Evolutionary conservation across 495 filamentous ascomycete genomes (phyloP).

Genomic region (Penicillium canariense): DNA sequence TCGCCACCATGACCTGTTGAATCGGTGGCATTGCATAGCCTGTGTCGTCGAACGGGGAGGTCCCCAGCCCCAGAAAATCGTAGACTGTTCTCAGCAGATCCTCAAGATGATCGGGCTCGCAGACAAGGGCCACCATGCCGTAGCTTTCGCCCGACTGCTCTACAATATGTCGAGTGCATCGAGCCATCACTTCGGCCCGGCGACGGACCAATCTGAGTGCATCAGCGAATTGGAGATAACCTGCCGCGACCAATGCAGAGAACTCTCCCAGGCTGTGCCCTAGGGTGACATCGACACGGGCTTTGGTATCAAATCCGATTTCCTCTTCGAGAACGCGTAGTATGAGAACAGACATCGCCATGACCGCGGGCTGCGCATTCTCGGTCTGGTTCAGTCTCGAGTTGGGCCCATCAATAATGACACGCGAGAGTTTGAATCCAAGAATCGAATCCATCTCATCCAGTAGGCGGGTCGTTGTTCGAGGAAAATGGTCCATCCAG

Average conservation of each 20-base stretch:
- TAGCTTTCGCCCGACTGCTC: slow-evolving; percentile 66
- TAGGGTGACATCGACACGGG: slow-evolving; percentile 74
- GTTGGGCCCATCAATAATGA: slow-evolving; percentile 79
- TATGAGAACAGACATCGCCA: slow-evolving; percentile 89
- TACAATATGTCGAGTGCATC: slow-evolving; percentile 63
- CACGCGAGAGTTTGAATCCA: slow-evolving; percentile 62
- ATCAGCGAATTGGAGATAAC: slow-evolving; percentile 73
- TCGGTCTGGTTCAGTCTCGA: slow-evolving; percentile 72
- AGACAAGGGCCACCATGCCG: slow-evolving; percentile 92
- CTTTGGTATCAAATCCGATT: slow-evolving; percentile 68
- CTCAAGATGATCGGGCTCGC: slow-evolving; percentile 70
- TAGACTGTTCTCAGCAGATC: slow-evolving; percentile 68
- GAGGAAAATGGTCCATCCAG: slow-evolving; percentile 82
- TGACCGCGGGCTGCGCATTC: slow-evolving; percentile 92
- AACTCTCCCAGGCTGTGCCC: slow-evolving; percentile 97
- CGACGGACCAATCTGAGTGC: slow-evolving; percentile 72
- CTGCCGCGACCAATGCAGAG: slow-evolving; percentile 80
- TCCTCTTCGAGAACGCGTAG: slow-evolving; percentile 84
- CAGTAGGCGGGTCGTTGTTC: slow-evolving; percentile 65
- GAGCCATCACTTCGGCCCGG: slow-evolving; percentile 82
- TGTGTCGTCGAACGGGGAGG: slow-evolving; percentile 62
- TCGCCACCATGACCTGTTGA: slow-evolving; percentile 86
- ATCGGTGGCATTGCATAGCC: slow-evolving; percentile 65
- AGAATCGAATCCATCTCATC: slow-evolving; percentile 81
- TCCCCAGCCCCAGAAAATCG: slow-evolving; percentile 70